Percentiles rank a stretch among this genome's conserved stretches.
Conservation (phyloP, 2,329 filamentous ascomycete genomes). For the Penicillium verrucosum region DNA sequence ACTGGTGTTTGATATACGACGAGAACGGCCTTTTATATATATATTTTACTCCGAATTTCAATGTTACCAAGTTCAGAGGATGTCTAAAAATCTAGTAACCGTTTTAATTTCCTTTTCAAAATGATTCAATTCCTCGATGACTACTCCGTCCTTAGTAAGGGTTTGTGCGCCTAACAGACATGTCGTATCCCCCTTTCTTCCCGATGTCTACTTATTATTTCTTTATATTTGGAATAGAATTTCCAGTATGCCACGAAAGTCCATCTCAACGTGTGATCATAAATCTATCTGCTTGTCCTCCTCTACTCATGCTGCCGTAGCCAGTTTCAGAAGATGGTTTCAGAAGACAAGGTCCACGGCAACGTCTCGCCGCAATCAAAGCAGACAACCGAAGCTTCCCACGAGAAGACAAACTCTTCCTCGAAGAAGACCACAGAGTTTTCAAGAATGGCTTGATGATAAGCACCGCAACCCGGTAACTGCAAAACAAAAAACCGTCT, state of each 20-base stretch:
- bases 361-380: constrained; percentile 24
- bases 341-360: constrained; percentile 23
- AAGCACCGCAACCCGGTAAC: constrained; percentile 52
- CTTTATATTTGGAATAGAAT: background rate
- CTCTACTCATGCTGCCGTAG: constrained; percentile 37
- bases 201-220: background rate
- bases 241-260: background rate
- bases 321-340: constrained; percentile 38
- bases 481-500: constrained; percentile 48
- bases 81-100: too few relatives aligned
- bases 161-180: background rate
- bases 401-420: background rate
- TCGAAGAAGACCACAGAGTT: constrained; percentile 43
- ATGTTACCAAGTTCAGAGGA: background rate
- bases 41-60: background rate
- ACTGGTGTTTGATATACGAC: background rate
- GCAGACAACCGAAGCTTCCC: background rate
- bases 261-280: constrained; percentile 8
- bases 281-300: constrained; percentile 2
- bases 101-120: background rate
- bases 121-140: background rate
- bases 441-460: constrained; percentile 50
- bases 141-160: too few relatives aligned
- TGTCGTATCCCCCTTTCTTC: background rate
- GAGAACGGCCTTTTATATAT: too few relatives aligned